Conservation (phyloP, 2,329 filamentous ascomycete species). For the Cephalotrichum gorgonifer region DNA sequence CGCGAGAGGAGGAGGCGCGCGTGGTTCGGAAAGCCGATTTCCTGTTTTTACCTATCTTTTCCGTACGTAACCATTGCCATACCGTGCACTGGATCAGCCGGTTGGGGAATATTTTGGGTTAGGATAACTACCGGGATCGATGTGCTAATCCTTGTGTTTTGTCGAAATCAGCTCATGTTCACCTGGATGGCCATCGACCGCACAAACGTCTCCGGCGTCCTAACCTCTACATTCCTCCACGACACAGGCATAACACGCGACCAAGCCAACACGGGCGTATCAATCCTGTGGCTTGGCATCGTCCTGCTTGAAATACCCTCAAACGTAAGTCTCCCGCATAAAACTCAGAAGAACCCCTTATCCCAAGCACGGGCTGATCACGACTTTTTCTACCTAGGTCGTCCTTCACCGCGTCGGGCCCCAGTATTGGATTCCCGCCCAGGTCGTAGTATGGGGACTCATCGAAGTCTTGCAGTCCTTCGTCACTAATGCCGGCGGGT, state of each 20-base stretch:
- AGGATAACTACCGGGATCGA: too few relatives aligned
- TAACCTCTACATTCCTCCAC: not conserved
- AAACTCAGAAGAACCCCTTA: not conserved
- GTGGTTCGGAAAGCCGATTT: constrained; percentile 1
- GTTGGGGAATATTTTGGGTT: too few relatives aligned
- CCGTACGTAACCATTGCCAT: not conserved
- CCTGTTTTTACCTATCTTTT: not conserved
- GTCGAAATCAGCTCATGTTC: not conserved
- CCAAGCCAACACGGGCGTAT: constrained; percentile 1
- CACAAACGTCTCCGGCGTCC: not conserved
- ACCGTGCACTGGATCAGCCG: too few relatives aligned
- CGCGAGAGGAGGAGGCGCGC: not conserved
- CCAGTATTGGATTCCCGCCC: not conserved
- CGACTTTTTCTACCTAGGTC: not conserved
- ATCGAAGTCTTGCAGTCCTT: constrained; percentile 1
- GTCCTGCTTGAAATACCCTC: constrained; percentile 2
- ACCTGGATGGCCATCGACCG: constrained; percentile 1
- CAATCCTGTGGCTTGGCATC: constrained; percentile 1
- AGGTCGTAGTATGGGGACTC: not conserved
- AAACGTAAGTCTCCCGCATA: not conserved
- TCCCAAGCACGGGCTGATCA: not conserved
- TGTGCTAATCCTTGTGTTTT: not conserved
- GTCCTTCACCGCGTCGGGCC: not conserved
- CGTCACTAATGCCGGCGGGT: not conserved
- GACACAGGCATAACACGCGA: constrained; percentile 1